Percentiles rank a stretch among this genome's conserved stretches.
These are phyloP conservation scores for Rutidosis leptorrhynchoides DNA, from an alignment of 129 eudicot genomes.

Conservation along the genomic window DNA sequence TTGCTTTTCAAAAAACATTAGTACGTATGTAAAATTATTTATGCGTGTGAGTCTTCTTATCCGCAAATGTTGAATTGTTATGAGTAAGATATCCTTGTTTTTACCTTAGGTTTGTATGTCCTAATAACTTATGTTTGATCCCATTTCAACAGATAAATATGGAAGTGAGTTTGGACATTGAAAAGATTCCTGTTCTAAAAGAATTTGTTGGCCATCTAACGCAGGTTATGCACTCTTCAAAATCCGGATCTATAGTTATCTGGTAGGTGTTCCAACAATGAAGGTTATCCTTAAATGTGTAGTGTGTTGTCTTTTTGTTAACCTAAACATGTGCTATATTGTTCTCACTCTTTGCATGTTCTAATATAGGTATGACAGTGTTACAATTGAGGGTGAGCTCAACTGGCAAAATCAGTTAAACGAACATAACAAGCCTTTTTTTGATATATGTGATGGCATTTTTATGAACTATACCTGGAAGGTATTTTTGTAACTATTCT, in stretches of 20 bases:
- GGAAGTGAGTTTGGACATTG: slow-evolving; percentile 65
- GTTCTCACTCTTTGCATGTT: slow-evolving; percentile 1
- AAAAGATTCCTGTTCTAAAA: slow-evolving; percentile 56
- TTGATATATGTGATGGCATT: slow-evolving; percentile 86
- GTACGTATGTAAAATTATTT: neutral
- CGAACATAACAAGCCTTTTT: slow-evolving; percentile 68
- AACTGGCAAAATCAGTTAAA: slow-evolving; percentile 79
- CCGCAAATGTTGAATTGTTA: neutral
- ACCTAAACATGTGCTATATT: neutral
- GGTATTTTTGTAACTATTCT: slow-evolving; percentile 38
- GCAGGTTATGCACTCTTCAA: slow-evolving; percentile 62
- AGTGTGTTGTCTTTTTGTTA: neutral
- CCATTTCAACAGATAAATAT: slow-evolving; percentile 63
- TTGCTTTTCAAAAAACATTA: too few relatives aligned
- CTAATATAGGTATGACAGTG: slow-evolving; percentile 80
- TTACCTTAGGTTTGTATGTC: neutral
- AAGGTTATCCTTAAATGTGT: neutral
- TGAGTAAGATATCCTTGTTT: neutral
- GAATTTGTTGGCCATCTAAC: slow-evolving; percentile 80
- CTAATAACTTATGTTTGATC: neutral
- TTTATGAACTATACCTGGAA: slow-evolving; percentile 75
- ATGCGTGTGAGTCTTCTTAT: neutral
- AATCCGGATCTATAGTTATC: slow-evolving; percentile 75
- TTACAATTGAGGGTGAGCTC: slow-evolving; percentile 65
- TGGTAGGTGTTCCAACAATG: slow-evolving; percentile 46